Evolutionary conservation across 306 rosid genomes (phyloP), one percentile per base, ranked within the genome.

Genomic region (Lathyrus tuberosus): DNA sequence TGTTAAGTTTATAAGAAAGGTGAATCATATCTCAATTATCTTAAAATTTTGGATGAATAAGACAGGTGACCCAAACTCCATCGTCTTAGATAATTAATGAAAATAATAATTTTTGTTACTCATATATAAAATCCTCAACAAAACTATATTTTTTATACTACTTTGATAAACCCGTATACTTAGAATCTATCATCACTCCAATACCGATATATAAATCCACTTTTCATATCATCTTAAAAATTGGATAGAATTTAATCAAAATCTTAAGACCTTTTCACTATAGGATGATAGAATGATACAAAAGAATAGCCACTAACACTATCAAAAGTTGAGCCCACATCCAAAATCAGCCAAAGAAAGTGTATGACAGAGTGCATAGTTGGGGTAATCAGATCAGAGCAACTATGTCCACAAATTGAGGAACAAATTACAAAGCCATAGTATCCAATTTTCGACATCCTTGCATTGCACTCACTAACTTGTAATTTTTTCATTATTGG

Each of bases 391-490:
- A 76, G 44, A 40, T 48, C 5, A 62, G 72, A 62, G 46, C 65
- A 72, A 66, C 46, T 71, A 24, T 60, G 74, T 48, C 81, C 84
- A 75, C 70, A 72, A 76, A 57, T 49, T 40, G 53, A 57, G 40
- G 43, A 65, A 65, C 64, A 49, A 77, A 28, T 70, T 47, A 70
- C 63, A n/a, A 64, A 31, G 46, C 17, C 68, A 12, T 30, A 20
- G 48, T 20, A 46, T 64, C 65, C 60, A 74, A 13, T 4, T 7
- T 67, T n/a, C 38, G 31, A 63, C 41, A 69, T 62, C 41, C 71
- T 80, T 76, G 78, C 67, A 24, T 58, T 69, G 14, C 70, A 79
- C 67, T 70, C 87, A 46, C 80, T 56, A 76, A 54, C 72, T 49
- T 65, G 14, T 37, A 59, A 35, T 44, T 13, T 38, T 38, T 42